A percentile compares a stretch with the other conserved stretches of the same genome.
phyloP scores from a whole-genome alignment of 345 rosid species.

The Crucihimalaya himalaica region DNA sequence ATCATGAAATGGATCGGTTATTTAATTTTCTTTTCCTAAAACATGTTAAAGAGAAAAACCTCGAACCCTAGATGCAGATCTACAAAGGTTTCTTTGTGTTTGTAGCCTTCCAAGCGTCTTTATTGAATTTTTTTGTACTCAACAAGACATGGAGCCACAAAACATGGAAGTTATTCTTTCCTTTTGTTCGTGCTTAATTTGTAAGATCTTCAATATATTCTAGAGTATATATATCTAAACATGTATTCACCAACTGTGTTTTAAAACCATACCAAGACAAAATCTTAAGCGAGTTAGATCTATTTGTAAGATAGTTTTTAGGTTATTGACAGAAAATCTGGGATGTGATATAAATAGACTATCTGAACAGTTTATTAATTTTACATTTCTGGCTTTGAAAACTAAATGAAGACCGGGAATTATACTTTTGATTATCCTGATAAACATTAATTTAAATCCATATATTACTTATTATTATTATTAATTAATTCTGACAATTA shows the following conservation, averaged over 20 bases:
- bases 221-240: constrained; percentile 3
- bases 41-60: constrained; percentile 46
- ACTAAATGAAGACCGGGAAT: constrained; percentile 5
- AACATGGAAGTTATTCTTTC: constrained; percentile 42
- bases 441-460: not conserved
- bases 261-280: not conserved
- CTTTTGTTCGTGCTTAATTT: not conserved
- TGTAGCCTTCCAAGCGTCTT: constrained; percentile 33
- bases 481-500: constrained; percentile 21
- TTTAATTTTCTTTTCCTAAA: constrained; percentile 20
- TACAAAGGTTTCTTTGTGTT: constrained; percentile 23
- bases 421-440: not conserved
- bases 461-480: not conserved
- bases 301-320: not conserved
- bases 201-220: not conserved
- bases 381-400: constrained; percentile 13
- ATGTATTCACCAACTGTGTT: constrained; percentile 6
- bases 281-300: constrained; percentile 16
- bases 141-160: constrained; percentile 37
- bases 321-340: constrained; percentile 7
- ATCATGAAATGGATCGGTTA: constrained; percentile 45
- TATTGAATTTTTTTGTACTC: constrained; percentile 33
- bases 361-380: constrained; percentile 20
- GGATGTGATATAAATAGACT: constrained; percentile 29
- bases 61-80: constrained; percentile 44